phyloP scores from a whole-genome alignment of 306 rosid species.

The Dalbergia cultrata region DNA sequence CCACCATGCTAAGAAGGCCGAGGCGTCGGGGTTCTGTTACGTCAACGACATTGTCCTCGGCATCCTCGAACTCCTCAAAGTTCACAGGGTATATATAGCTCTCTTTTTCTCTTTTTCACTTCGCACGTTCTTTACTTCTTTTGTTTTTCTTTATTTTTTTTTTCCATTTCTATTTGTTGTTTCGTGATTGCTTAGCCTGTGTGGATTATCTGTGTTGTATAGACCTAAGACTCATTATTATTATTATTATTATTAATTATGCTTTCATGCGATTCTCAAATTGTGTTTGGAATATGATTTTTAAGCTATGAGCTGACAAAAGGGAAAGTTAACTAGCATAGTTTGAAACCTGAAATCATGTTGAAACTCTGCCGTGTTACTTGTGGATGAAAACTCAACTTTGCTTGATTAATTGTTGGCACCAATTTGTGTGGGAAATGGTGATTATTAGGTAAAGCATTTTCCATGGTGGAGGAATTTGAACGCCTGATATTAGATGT shows the following conservation, averaged over 20 bases:
- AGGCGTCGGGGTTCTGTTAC: constrained; percentile 92
- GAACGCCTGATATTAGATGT: background rate
- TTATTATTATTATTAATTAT: too few species aligned
- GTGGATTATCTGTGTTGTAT: too few species aligned
- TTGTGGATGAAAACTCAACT: background rate
- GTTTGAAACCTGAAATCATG: too few species aligned
- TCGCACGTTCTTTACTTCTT: background rate
- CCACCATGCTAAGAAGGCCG: constrained; percentile 87
- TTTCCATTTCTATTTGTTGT: background rate
- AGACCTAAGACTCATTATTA: too few species aligned
- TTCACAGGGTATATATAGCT: constrained; percentile 67
- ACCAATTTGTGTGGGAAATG: background rate
- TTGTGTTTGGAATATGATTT: background rate
- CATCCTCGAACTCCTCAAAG: constrained; percentile 90
- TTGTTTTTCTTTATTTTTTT: background rate
- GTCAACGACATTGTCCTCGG: constrained; percentile 94
- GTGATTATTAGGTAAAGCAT: background rate
- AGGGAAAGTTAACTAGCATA: background rate
- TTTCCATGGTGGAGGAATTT: background rate
- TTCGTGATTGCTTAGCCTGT: background rate
- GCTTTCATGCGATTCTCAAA: background rate
- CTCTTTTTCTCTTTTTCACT: background rate
- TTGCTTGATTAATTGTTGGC: background rate
- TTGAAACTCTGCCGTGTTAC: background rate
- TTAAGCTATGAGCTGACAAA: background rate